A percentile compares a stretch with the other conserved stretches of the same genome.
These are phyloP conservation scores for Metschnikowia vanudenii DNA, from an alignment of 805 yeast genomes.

Conservation along the genomic window DNA sequence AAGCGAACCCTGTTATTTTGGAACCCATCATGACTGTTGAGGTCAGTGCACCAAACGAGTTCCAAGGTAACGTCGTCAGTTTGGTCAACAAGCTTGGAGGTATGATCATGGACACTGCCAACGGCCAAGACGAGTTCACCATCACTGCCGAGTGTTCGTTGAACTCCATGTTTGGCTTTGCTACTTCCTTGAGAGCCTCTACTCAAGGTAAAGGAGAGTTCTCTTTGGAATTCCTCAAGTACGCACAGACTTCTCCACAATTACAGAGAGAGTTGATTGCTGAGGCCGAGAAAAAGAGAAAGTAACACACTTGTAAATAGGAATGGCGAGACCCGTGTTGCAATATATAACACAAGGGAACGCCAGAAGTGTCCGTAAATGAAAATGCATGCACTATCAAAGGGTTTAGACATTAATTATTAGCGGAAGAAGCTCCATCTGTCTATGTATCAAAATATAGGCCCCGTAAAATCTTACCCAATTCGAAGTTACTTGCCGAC, in stretches of 20 bases:
- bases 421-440: too few relatives aligned
- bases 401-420: slow-evolving; percentile 1
- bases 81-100: slow-evolving; percentile 90
- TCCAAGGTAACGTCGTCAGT: slow-evolving; percentile 92
- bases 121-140: slow-evolving; percentile 91
- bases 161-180: slow-evolving; percentile 94
- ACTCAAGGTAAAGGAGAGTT: slow-evolving; percentile 99
- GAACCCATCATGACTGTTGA: slow-evolving; percentile 97
- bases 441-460: too few relatives aligned
- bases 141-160: slow-evolving; percentile 94
- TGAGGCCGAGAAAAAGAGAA: slow-evolving; percentile 51
- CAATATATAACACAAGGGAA: neutral
- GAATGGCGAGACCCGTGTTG: neutral
- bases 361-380: neutral
- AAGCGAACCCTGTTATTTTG: slow-evolving; percentile 80
- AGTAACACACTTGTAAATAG: slow-evolving; percentile 9
- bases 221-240: slow-evolving; percentile 89
- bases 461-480: too few relatives aligned
- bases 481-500: too few relatives aligned
- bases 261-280: slow-evolving; percentile 87
- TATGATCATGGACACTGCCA: slow-evolving; percentile 89
- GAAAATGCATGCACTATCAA: neutral
- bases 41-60: slow-evolving; percentile 92
- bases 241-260: slow-evolving; percentile 87
- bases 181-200: slow-evolving; percentile 90